A percentile compares a stretch with the other conserved stretches of the same genome.
phyloP scores from a whole-genome alignment of 2,329 filamentous ascomycete genomes.

The Bipolaris sorokiniana region DNA sequence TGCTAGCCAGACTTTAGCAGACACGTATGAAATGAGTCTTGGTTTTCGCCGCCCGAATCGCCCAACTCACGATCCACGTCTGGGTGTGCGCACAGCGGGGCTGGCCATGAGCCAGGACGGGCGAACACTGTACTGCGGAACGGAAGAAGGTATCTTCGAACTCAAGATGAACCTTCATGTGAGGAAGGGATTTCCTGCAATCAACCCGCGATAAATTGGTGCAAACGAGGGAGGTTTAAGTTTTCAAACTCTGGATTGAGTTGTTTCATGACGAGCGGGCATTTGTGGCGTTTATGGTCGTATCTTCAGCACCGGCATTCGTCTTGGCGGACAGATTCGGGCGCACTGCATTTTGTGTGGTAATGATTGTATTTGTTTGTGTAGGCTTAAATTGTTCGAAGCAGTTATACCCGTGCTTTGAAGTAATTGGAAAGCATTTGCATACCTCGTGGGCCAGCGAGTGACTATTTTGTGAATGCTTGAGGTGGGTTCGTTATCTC shows the following conservation, averaged over 20 bases:
- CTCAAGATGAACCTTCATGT: constrained; percentile 68
- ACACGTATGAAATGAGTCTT: constrained; percentile 35
- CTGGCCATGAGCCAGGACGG: constrained; percentile 58
- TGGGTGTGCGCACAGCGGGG: constrained; percentile 55
- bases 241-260: background rate
- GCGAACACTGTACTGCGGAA: constrained; percentile 54
- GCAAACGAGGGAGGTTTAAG: background rate
- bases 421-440: constrained; percentile 6
- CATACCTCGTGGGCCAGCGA: background rate
- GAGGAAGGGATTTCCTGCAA: constrained; percentile 59
- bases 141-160: constrained; percentile 77
- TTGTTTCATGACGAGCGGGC: background rate
- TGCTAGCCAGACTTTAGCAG: constrained; percentile 31
- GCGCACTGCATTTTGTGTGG: constrained; percentile 4
- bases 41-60: constrained; percentile 35
- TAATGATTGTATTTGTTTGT: constrained; percentile 8
- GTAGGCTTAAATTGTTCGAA: constrained; percentile 1
- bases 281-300: constrained; percentile 1
- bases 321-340: constrained; percentile 9
- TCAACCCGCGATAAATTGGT: constrained; percentile 44
- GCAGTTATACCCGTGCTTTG: constrained; percentile 15
- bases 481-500: constrained; percentile 15
- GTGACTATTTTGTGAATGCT: background rate
- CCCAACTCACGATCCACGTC: constrained; percentile 35
- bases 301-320: constrained; percentile 6